A percentile compares a stretch with the other conserved stretches of the same genome.
These are phyloP conservation scores for Saccharomyces jurei DNA, from an alignment of 805 yeast genomes.

Conservation along the genomic window DNA sequence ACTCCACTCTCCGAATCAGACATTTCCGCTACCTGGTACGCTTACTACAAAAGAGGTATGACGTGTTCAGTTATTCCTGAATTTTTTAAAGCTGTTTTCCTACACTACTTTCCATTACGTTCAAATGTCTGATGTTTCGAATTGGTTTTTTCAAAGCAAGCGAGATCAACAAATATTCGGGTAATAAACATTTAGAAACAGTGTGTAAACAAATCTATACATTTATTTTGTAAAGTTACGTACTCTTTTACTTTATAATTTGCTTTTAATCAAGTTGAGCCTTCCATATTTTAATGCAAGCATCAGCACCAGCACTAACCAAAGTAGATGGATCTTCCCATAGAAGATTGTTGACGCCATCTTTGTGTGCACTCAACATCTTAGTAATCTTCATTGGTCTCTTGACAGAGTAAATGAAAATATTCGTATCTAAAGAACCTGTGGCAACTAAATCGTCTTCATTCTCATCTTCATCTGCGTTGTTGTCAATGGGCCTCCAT, in stretches of 20 bases:
- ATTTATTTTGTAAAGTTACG: not conserved
- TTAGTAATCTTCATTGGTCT: conserved; percentile 74
- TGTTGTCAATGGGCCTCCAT: conserved; percentile 44
- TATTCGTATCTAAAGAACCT: conserved; percentile 76
- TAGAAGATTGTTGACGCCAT: conserved; percentile 66
- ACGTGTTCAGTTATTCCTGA: not conserved
- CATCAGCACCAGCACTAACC: conserved; percentile 74
- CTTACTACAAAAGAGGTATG: not conserved
- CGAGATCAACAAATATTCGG: not conserved
- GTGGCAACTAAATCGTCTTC: conserved; percentile 68
- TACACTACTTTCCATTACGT: not conserved
- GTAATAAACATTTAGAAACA: not conserved
- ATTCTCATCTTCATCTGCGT: conserved; percentile 33
- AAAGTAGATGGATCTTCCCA: conserved; percentile 53
- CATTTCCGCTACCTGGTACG: not conserved
- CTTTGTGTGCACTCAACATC: conserved; percentile 74
- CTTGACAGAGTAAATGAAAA: conserved; percentile 70
- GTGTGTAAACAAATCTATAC: not conserved
- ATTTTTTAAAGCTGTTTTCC: not conserved
- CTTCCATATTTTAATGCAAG: conserved; percentile 69
- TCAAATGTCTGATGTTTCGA: not conserved
- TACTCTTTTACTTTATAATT: not conserved
- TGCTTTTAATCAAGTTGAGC: conserved; percentile 15
- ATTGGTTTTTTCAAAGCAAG: not conserved
- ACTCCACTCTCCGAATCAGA: not conserved